Conservation (phyloP, 2,329 filamentous ascomycete species). For the Monosporascus sp. region DNA sequence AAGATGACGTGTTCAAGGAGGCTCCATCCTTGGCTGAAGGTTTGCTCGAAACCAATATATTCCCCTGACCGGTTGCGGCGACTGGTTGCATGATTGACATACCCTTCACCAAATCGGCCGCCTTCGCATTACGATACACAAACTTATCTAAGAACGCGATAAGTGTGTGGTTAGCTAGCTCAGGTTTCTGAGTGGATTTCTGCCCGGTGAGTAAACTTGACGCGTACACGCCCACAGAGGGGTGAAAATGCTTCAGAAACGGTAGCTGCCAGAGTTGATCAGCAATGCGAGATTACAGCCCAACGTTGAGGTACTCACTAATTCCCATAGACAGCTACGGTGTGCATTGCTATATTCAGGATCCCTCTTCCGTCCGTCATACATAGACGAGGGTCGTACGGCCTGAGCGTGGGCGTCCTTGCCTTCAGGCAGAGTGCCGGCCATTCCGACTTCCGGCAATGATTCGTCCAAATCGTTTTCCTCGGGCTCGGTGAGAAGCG, state of each 20-base stretch:
- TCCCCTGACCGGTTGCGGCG: conserved; percentile 46
- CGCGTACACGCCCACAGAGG: conserved; percentile 83
- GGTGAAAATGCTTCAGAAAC: conserved; percentile 80
- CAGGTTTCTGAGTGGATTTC: conserved; percentile 77
- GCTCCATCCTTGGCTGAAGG: conserved; percentile 29
- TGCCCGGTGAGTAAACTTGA: conserved; percentile 62
- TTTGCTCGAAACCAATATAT: conserved; percentile 51
- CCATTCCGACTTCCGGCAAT: conserved; percentile 44
- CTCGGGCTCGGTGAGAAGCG: conserved; percentile 76
- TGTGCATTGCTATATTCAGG: conserved; percentile 93
- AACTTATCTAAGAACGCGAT: conserved; percentile 97
- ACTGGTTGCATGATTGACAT: conserved; percentile 96
- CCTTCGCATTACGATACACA: conserved; percentile 92
- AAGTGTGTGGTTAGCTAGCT: conserved; percentile 82
- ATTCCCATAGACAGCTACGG: conserved; percentile 86
- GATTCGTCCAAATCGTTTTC: conserved; percentile 67
- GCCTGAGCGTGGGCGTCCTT: no score
- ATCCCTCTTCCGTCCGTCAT: conserved; percentile 87
- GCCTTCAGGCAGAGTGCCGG: conserved; percentile 20
- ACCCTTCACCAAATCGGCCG: conserved; percentile 62
- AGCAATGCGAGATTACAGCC: not conserved
- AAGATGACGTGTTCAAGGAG: conserved; percentile 75
- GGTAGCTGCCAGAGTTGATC: conserved; percentile 35
- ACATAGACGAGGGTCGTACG: conserved; percentile 31
- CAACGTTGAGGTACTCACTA: conserved; percentile 45